Conservation (phyloP, 192 early-diverging fungal species). For the Coemansia erecta region DNA sequence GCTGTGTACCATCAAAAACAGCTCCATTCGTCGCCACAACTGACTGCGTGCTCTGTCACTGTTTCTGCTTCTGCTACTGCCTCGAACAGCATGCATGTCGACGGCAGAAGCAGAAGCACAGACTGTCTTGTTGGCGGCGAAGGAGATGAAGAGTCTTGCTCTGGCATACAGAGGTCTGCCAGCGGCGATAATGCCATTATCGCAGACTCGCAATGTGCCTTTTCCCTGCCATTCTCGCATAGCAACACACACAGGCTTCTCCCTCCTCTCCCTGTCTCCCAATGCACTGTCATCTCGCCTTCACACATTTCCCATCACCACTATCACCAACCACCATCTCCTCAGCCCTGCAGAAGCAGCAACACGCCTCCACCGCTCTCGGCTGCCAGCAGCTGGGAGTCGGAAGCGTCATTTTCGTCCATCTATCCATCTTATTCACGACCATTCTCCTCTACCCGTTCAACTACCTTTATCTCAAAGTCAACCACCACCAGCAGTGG, state of each 20-base stretch:
- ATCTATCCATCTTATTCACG: slow-evolving; percentile 32
- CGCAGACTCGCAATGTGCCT: slow-evolving; percentile 2
- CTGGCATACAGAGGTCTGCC: not conserved
- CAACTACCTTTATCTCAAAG: slow-evolving; percentile 19
- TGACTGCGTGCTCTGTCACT: slow-evolving; percentile 4
- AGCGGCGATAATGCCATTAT: not conserved
- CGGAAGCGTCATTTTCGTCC: slow-evolving; percentile 26
- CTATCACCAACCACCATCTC: not conserved
- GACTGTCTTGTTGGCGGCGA: no score
- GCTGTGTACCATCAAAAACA: not conserved
- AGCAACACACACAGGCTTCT: not conserved
- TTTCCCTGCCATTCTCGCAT: slow-evolving; percentile 1
- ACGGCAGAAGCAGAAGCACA: slow-evolving; percentile 1
- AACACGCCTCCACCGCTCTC: slow-evolving; percentile 39
- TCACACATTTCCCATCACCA: not conserved
- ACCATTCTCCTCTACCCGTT: slow-evolving; percentile 44
- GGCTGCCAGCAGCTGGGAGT: slow-evolving; percentile 34
- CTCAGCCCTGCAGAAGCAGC: not conserved
- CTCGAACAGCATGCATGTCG: no score
- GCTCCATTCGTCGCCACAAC: not conserved
- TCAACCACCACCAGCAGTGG: not conserved
- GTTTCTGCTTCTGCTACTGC: not conserved
- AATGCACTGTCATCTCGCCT: slow-evolving; percentile 14
- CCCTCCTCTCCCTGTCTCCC: slow-evolving; percentile 11
- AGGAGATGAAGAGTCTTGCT: no score